phyloP scores from a whole-genome alignment of 306 rosid genomes.

The Begonia peltatifolia region DNA sequence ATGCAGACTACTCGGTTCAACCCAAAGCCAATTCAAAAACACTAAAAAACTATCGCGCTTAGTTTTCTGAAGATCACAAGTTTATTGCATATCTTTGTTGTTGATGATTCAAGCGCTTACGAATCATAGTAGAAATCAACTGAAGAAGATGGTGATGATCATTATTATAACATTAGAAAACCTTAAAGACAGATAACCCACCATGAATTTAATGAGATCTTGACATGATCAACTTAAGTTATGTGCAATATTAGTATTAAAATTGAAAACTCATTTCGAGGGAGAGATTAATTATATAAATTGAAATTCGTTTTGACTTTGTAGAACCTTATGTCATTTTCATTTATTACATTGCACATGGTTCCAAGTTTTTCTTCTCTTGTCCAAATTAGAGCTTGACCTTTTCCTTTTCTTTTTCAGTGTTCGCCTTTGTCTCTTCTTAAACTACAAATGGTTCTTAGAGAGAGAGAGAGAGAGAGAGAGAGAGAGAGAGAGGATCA shows the following conservation, averaged over 20 bases:
- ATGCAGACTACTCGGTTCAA: too few species aligned
- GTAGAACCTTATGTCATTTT: conserved; percentile 22
- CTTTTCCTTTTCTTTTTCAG: conserved; percentile 8
- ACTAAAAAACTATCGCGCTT: too few species aligned
- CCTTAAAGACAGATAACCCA: conserved; percentile 2
- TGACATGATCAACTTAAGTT: conserved; percentile 33
- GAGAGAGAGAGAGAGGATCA: too few species aligned
- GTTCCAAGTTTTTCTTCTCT: conserved; percentile 26
- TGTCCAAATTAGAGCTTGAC: conserved; percentile 33
- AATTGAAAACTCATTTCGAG: conserved; percentile 30
- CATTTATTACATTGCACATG: conserved; percentile 59
- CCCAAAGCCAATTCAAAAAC: too few species aligned
- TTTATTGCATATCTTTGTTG: too few species aligned
- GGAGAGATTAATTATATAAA: conserved; percentile 11
- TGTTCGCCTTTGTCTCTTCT: too few species aligned
- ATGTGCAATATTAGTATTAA: conserved; percentile 23
- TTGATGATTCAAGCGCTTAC: too few species aligned
- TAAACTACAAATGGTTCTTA: too few species aligned
- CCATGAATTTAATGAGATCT: conserved; percentile 41
- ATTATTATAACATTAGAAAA: background rate
- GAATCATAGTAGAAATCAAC: too few species aligned
- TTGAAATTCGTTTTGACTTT: conserved; percentile 8
- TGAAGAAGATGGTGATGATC: background rate
- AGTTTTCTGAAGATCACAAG: too few species aligned
- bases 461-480: too few species aligned